phyloP scores from a whole-genome alignment of 192 early-diverging fungal genomes.

The Linderina pennispora region DNA sequence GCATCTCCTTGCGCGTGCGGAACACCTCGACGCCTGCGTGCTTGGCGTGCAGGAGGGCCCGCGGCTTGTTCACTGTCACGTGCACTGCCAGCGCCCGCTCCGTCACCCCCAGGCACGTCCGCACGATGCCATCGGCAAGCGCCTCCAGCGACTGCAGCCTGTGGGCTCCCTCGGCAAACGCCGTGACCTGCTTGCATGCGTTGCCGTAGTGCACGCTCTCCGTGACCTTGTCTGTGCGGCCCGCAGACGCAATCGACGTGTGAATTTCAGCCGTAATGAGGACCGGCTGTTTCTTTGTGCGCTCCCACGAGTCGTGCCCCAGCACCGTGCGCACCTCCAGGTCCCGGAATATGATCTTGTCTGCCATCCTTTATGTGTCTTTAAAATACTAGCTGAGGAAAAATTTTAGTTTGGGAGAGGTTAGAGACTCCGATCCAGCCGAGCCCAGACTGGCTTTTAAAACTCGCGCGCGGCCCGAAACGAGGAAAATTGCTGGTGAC shows the following conservation, averaged over 20 bases:
- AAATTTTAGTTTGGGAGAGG: too few species aligned
- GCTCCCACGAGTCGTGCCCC: constrained; percentile 93
- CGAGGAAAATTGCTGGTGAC: too few species aligned
- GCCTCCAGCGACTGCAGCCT: constrained; percentile 68
- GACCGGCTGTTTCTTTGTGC: constrained; percentile 80
- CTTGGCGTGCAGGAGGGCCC: constrained; percentile 85
- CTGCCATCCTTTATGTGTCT: constrained; percentile 22
- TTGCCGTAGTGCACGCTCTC: constrained; percentile 80
- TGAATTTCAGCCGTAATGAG: constrained; percentile 70
- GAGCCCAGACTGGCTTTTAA: too few species aligned
- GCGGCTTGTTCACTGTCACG: constrained; percentile 74
- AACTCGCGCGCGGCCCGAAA: too few species aligned
- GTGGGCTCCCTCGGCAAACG: constrained; percentile 65
- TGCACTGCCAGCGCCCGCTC: constrained; percentile 55
- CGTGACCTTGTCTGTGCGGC: constrained; percentile 71
- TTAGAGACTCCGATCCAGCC: too few species aligned
- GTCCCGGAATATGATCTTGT: constrained; percentile 69
- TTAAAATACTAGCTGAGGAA: not conserved
- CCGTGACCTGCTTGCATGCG: constrained; percentile 66
- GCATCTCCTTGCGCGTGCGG: constrained; percentile 57
- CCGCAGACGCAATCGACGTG: constrained; percentile 68
- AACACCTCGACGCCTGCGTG: constrained; percentile 85
- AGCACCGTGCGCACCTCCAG: constrained; percentile 76
- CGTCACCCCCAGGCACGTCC: constrained; percentile 56
- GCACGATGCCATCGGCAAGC: constrained; percentile 61